Evolutionary conservation across 1,284 basidiomycete species (phyloP), one percentile per base, ranked within the genome.

Genomic region (Moniliella sp.): DNA sequence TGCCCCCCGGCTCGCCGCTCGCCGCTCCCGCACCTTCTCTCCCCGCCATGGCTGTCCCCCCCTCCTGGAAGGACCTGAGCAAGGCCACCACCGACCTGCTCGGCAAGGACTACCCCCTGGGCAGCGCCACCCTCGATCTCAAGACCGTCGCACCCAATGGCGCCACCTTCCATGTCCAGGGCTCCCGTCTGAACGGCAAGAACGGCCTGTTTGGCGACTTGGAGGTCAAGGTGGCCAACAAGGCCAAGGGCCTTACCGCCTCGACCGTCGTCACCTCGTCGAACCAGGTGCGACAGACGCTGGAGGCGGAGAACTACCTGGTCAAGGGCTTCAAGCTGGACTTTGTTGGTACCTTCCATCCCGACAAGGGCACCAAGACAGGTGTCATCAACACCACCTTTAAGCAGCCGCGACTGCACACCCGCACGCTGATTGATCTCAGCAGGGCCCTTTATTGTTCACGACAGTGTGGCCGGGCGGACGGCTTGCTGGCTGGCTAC

Each of bases 231-330:
- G 57, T 47, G 40, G 35, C 44, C 29, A 50, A 59, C 42, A 48
- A 31, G 30, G 58, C 58, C 45, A 56, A 53, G 40, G 57, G 57
- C 27, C 35, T 57, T 25, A 45, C 51, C 34, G 37, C 54, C 37
- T 56, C 46, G 32, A 61, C 67, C 62, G 73, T 78, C 39, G 97
- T 88, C 88, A 83, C 82, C 39, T 56, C 54, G 27, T 63, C 74
- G 62, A 91, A 93, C 69, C 76, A 94, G 66, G 76, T 76, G 42
- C 65, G 67, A 65, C 78, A 78, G 55, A 74, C 79, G 65, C 66
- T 97, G 46, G 91, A 97, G 72, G 70, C 94, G 59, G 86, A 94
- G 67, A 88, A 93, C 72, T 77, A 86, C 68, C 75, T 97, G 61
- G 83, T 86, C 55, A 82, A 86, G 67, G 88, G 63, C 50, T 74